Evolutionary conservation across 2,329 filamentous ascomycete species (phyloP).

Genomic region (Cordyceps farinosa): DNA sequence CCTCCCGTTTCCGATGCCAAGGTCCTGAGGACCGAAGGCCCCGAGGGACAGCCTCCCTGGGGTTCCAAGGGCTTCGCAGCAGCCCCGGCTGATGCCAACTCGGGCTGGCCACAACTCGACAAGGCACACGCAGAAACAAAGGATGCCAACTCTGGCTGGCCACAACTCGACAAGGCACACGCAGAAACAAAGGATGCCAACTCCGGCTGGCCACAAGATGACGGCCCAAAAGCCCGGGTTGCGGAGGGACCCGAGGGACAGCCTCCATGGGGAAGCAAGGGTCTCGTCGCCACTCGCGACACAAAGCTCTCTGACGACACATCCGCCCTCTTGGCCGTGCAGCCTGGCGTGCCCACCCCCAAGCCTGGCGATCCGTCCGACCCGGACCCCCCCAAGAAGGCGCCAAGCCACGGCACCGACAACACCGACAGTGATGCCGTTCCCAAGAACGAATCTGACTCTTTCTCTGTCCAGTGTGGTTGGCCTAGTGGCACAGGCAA

Average conservation of each 20-base stretch:
- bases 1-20: not conserved
- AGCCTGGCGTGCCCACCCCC: no score
- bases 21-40: not conserved
- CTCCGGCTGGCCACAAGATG: not conserved
- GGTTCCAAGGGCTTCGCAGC: not conserved
- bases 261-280: no score
- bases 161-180: not conserved
- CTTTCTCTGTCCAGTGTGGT: not conserved
- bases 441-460: not conserved
- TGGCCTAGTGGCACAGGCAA: no score
- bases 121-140: no score
- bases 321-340: no score
- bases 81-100: not conserved
- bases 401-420: not conserved
- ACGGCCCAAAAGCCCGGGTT: not conserved
- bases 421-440: not conserved
- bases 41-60: not conserved
- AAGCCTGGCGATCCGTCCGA: no score
- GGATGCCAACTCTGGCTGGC: not conserved
- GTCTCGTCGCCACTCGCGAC: no score
- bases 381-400: no score
- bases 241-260: not conserved
- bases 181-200: not conserved
- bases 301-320: no score
- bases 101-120: not conserved